Conservation (phyloP, 1,139 yeast genomes). For the Geotrichum australiense region DNA sequence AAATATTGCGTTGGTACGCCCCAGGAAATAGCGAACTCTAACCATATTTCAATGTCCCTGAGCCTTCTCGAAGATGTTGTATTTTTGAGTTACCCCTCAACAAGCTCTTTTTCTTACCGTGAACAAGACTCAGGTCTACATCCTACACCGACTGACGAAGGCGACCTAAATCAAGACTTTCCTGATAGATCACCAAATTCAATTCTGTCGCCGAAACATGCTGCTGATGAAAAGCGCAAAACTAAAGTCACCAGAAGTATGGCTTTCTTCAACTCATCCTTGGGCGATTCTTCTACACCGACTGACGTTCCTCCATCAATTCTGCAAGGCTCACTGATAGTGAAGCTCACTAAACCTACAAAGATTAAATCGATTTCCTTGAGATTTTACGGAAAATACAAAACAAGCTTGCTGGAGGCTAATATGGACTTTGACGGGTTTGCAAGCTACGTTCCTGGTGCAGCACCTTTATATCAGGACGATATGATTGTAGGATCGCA, state of each 20-base stretch:
- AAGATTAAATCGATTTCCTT: slow-evolving; percentile 59
- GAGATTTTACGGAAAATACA: slow-evolving; percentile 56
- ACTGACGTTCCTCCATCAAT: slow-evolving; percentile 63
- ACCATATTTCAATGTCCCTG: slow-evolving; percentile 30
- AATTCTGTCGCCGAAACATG: background rate
- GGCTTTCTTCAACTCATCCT: slow-evolving; percentile 8
- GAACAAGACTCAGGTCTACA: slow-evolving; percentile 22
- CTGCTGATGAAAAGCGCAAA: background rate
- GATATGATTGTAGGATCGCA: slow-evolving; percentile 30
- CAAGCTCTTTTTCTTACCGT: slow-evolving; percentile 22
- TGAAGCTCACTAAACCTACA: slow-evolving; percentile 68
- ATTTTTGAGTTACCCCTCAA: slow-evolving; percentile 26
- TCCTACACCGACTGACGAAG: background rate
- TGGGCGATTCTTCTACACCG: slow-evolving; percentile 12
- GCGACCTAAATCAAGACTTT: slow-evolving; percentile 8
- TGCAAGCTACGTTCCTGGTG: slow-evolving; percentile 17
- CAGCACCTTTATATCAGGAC: slow-evolving; percentile 31
- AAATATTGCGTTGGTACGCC: slow-evolving; percentile 33
- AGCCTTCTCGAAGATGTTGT: slow-evolving; percentile 33
- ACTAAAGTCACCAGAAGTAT: background rate
- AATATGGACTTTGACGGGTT: slow-evolving; percentile 5
- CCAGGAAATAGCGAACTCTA: slow-evolving; percentile 30
- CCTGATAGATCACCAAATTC: slow-evolving; percentile 14
- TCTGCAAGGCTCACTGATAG: slow-evolving; percentile 65
- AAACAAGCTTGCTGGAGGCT: slow-evolving; percentile 79